Evolutionary conservation across 2,329 filamentous ascomycete species (phyloP).

Genomic region (Pyrenophora tritici-repentis): DNA sequence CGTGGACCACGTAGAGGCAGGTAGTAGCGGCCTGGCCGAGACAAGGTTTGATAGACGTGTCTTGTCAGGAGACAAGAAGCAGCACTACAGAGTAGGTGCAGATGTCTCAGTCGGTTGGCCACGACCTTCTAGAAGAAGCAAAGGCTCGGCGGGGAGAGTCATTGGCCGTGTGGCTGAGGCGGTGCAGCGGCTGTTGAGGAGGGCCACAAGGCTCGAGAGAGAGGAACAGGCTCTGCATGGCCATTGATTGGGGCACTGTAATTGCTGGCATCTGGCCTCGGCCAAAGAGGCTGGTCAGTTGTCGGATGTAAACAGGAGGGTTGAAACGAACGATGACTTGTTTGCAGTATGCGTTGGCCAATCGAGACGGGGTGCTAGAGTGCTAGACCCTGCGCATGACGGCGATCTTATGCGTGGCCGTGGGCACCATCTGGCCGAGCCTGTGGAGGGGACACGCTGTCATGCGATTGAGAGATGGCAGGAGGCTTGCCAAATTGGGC

Average conservation of each 20-base stretch:
- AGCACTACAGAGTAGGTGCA: not conserved
- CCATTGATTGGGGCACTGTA: slow-evolving; percentile 22
- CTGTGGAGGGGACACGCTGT: slow-evolving; percentile 12
- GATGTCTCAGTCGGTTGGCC: slow-evolving; percentile 11
- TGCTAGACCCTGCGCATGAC: slow-evolving; percentile 27
- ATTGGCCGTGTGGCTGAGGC: slow-evolving; percentile 29
- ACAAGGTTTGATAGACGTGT: slow-evolving; percentile 20
- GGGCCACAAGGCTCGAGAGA: not conserved
- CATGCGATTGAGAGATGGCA: slow-evolving; percentile 17
- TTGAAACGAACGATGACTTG: slow-evolving; percentile 35
- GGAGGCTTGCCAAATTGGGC: not conserved
- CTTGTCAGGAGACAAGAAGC: not conserved
- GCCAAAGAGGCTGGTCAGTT: slow-evolving; percentile 22
- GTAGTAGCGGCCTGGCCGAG: slow-evolving; percentile 29
- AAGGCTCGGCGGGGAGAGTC: slow-evolving; percentile 7
- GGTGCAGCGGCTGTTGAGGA: slow-evolving; percentile 40
- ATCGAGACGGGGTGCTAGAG: slow-evolving; percentile 8
- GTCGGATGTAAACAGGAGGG: slow-evolving; percentile 24
- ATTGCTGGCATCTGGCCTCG: slow-evolving; percentile 25
- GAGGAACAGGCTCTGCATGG: slow-evolving; percentile 16
- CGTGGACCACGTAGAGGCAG: slow-evolving; percentile 19
- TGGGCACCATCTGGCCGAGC: slow-evolving; percentile 25
- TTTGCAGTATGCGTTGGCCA: slow-evolving; percentile 23
- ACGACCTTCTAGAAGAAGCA: slow-evolving; percentile 29
- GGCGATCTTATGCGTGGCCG: slow-evolving; percentile 21